Conservation (phyloP, 2,329 filamentous ascomycete species). For the Diaporthe ampelina region DNA sequence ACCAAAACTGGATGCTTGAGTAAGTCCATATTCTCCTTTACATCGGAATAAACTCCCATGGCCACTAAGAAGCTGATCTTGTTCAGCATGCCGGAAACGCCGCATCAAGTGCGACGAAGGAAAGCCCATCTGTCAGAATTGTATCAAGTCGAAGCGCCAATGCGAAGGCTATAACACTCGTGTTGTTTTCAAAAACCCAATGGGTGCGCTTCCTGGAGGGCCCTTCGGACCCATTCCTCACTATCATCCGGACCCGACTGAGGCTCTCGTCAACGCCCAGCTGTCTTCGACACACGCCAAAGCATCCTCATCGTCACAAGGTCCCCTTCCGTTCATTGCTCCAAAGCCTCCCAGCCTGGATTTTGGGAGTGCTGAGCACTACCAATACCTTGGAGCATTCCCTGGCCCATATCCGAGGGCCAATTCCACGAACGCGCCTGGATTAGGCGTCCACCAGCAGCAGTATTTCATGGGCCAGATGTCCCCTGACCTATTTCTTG, state of each 20-base stretch:
- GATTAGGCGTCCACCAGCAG: slow-evolving; percentile 36
- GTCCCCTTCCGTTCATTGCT: slow-evolving; percentile 61
- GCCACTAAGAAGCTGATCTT: slow-evolving; percentile 42
- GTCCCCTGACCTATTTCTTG: slow-evolving; percentile 30
- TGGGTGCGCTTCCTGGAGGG: slow-evolving; percentile 69
- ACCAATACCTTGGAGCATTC: slow-evolving; percentile 51
- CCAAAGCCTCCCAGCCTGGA: slow-evolving; percentile 62
- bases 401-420: slow-evolving; percentile 45
- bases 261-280: slow-evolving; percentile 59
- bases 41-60: not conserved
- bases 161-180: slow-evolving; percentile 89
- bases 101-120: slow-evolving; percentile 98
- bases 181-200: slow-evolving; percentile 83
- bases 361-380: slow-evolving; percentile 50
- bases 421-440: slow-evolving; percentile 43
- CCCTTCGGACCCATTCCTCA: slow-evolving; percentile 58
- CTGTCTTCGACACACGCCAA: slow-evolving; percentile 58
- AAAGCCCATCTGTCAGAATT: slow-evolving; percentile 84
- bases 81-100: slow-evolving; percentile 86
- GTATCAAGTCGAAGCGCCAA: slow-evolving; percentile 85
- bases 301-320: slow-evolving; percentile 52
- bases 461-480: slow-evolving; percentile 40
- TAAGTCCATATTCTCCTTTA: slow-evolving; percentile 60
- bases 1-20: slow-evolving; percentile 95
- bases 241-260: slow-evolving; percentile 61